Base-by-base conservation (phyloP, 2,329 filamentous ascomycete genomes). In the Leptographium radiaticola region DNA sequence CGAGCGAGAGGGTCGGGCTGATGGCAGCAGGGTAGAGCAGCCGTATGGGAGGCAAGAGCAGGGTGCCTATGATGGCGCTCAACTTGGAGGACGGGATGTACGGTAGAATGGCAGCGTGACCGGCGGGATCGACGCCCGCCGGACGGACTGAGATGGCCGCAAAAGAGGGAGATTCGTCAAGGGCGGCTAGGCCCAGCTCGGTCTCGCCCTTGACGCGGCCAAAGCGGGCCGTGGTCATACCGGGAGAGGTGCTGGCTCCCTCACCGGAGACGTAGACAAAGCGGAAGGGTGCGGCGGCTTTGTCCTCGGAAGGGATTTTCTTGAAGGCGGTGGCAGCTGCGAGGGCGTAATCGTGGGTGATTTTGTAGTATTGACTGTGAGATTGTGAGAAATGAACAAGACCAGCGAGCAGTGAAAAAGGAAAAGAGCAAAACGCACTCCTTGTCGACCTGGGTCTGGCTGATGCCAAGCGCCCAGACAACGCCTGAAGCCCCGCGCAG, bases 381-480 rank as follows among this genome's bases (percentile, higher is more conserved):
- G 30, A n/a, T 20, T 5, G 25, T 47, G n/a, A 4, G 18, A 38
- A 38, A 47, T 20, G 31, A 43, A 39, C 20, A 12, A 20, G 30
- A 6, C n/a, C 13, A 45, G 39, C 15, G 18, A 30, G 18, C 40
- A 11, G 30, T 16, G 15, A 13, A 46, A 9, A 46, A 9, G 13
- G n/a, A 15, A 36, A 12, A 13, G 33, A 16, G 15, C 16, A 13
- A 30, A 5, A 63, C 75, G 56, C 62, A 83, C 75, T 83, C 78
- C 56, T 77, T 79, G 54, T 63, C 63, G 9, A 87, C 83, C 43
- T 75, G 68, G 12, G 66, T 79, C 61, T 82, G 76, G 57, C 77
- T 81, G 49, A 83, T 80, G 0, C 86, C 86, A 47, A 84, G 71
- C 0, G 86, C 85, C 86, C 86, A 90, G 1, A 89, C 81, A 56